Evolutionary conservation across 1,139 yeast species (phyloP), one percentile per base, ranked within the genome.

Genomic region (Pichia sp.): DNA sequence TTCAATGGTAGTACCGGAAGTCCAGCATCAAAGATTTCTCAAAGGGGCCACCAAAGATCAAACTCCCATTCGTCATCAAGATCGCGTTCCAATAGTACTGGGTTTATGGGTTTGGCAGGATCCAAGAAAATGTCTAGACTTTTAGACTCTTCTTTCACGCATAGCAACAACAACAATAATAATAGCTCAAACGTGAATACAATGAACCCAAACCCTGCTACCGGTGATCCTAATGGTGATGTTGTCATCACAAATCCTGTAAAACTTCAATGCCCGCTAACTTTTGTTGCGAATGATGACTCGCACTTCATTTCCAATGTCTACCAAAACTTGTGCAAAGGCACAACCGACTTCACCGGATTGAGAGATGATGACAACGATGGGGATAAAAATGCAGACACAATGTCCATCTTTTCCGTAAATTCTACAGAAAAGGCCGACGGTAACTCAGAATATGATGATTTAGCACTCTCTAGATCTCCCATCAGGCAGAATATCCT

Each of bases 211-310:
- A n/a, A n/a, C n/a, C n/a, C n/a, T n/a, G n/a, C n/a, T n/a, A n/a
- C n/a, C n/a, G n/a, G 24, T 13, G 3, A 25, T 4, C 15, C 8
- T 17, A 25, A 38, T 12, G 53, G 51, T 2, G 61, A 57, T 14
- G 34, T 50, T n/a, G 35, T 47, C 6, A 53, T 59, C 25, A 55
- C 60, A 1, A 57, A 59, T 40, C 62, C 63, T 3, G 56, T 59
- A 7, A 57, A 57, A 37, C 34, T 58, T 21, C 54, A 54, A 30
- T 55, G 60, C 36, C 63, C 63, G 0, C 38, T 58, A n/a, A 41
- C 34, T 12, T 58, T 58, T 39, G 34, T 39, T n/a, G 55, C 60
- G 2, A 53, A 50, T 34, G 60, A 57, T 38, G 59, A 54, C 16
- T 43, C 47, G 2, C 47, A 49, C 6, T 48, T 52, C 21, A 38